Conservation (phyloP, 371 early-diverging fungal species). For the Mortierella sp. region DNA sequence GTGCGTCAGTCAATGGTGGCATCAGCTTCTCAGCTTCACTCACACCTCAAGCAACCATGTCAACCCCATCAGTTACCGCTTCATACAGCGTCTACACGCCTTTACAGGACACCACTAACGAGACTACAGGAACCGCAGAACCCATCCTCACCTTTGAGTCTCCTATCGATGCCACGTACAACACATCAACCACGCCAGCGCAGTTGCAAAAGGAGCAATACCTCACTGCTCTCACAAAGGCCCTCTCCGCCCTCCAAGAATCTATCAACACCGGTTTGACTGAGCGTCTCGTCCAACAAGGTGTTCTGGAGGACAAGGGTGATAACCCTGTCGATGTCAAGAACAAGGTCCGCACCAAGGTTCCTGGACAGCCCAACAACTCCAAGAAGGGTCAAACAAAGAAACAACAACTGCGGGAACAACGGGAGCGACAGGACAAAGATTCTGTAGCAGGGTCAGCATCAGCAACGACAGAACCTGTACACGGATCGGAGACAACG, state of each 20-base stretch:
- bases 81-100: slow-evolving; percentile 18
- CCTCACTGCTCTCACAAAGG: slow-evolving; percentile 29
- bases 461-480: background rate
- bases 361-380: slow-evolving; percentile 53
- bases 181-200: background rate
- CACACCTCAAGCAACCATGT: slow-evolving; percentile 15
- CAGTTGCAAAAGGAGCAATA: slow-evolving; percentile 32
- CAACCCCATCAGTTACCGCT: slow-evolving; percentile 20
- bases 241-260: slow-evolving; percentile 41
- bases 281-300: slow-evolving; percentile 43
- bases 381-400: slow-evolving; percentile 55
- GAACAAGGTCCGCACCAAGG: slow-evolving; percentile 53
- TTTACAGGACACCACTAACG: background rate
- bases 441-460: background rate
- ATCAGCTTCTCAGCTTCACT: background rate
- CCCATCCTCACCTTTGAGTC: slow-evolving; percentile 21
- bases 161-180: slow-evolving; percentile 8
- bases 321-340: slow-evolving; percentile 27
- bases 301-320: slow-evolving; percentile 31
- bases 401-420: slow-evolving; percentile 36
- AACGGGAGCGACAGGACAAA: slow-evolving; percentile 14
- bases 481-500: background rate
- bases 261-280: slow-evolving; percentile 48
- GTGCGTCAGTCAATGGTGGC: background rate
- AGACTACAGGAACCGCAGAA: background rate